Conservation (phyloP, 2,329 filamentous ascomycete species). For the Ceratocystis smalleyi region DNA sequence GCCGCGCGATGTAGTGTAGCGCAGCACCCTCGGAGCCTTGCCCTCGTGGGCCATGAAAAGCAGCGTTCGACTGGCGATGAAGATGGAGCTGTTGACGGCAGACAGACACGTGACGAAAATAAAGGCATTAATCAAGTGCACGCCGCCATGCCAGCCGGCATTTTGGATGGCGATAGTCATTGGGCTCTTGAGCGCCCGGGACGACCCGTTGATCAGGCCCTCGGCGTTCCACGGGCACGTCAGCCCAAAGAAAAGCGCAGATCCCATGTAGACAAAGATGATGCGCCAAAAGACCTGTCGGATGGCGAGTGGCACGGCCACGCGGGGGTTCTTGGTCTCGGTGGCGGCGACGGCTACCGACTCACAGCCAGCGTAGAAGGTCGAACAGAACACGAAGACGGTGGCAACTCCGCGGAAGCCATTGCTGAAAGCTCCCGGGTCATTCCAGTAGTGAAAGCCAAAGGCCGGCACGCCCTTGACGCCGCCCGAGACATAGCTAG, state of each 20-base stretch:
- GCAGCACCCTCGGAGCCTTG: conserved; percentile 55
- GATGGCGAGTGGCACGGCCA: conserved; percentile 42
- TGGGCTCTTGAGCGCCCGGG: conserved; percentile 51
- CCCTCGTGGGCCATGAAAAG: conserved; percentile 60
- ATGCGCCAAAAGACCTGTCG: conserved; percentile 47
- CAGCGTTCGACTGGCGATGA: conserved; percentile 59
- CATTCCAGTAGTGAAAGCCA: conserved; percentile 56
- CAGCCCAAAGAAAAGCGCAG: conserved; percentile 59
- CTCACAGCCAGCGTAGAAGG: conserved; percentile 54
- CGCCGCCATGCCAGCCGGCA: conserved; percentile 56
- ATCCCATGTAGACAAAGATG: conserved; percentile 50
- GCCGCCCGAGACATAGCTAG: conserved; percentile 49
- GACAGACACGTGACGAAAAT: conserved; percentile 58
- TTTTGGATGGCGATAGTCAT: conserved; percentile 61
- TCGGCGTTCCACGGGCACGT: conserved; percentile 54
- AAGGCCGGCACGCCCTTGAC: conserved; percentile 40
- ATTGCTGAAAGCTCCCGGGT: conserved; percentile 54
- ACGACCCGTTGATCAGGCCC: conserved; percentile 44
- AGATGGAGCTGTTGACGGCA: conserved; percentile 60
- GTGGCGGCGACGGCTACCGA: conserved; percentile 48
- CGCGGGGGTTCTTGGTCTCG: conserved; percentile 42
- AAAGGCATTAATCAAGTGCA: conserved; percentile 64
- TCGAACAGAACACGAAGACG: conserved; percentile 55
- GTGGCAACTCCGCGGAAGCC: conserved; percentile 50
- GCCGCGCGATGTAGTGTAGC: conserved; percentile 50